Conservation (phyloP, 2,329 filamentous ascomycete species). For the Colletotrichum sp. region DNA sequence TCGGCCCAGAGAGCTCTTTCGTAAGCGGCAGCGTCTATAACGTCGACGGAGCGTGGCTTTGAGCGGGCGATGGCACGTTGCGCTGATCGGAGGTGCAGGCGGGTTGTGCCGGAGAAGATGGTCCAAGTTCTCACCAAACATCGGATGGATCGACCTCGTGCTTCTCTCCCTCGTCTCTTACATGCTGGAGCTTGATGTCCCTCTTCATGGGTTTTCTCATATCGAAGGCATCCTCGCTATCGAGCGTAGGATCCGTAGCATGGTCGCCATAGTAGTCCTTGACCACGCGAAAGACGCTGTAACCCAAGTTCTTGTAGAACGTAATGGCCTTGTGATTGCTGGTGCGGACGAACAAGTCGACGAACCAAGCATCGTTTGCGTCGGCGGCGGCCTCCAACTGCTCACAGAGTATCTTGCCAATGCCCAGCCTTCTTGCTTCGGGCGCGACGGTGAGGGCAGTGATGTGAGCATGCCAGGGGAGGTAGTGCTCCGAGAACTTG, state of each 20-base stretch:
- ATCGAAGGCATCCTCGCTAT: conserved; percentile 88
- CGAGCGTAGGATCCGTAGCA: conserved; percentile 64
- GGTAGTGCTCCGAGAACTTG: conserved; percentile 82
- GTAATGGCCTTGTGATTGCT: conserved; percentile 87
- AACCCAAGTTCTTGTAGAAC: conserved; percentile 91
- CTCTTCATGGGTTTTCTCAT: conserved; percentile 92
- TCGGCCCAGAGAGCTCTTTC: conserved; percentile 51
- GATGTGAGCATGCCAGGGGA: conserved; percentile 99
- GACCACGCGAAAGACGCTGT: conserved; percentile 88
- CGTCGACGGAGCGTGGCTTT: conserved; percentile 50
- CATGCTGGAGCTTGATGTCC: conserved; percentile 77
- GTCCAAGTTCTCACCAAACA: conserved; percentile 69
- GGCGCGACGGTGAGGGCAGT: conserved; percentile 94
- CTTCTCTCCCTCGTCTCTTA: conserved; percentile 81
- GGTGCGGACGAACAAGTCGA: conserved; percentile 90
- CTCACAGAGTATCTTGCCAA: conserved; percentile 82
- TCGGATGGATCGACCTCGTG: conserved; percentile 81
- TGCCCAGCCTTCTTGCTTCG: conserved; percentile 81
- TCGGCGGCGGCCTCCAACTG: conserved; percentile 85
- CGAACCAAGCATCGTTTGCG: conserved; percentile 87
- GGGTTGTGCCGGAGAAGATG: not conserved
- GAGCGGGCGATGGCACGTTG: conserved; percentile 4
- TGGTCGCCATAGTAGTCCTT: conserved; percentile 94
- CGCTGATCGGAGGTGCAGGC: not conserved
- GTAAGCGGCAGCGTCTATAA: conserved; percentile 51